Base-by-base conservation (phyloP, 2,329 filamentous ascomycete species). In the Botrytis cinerea region DNA sequence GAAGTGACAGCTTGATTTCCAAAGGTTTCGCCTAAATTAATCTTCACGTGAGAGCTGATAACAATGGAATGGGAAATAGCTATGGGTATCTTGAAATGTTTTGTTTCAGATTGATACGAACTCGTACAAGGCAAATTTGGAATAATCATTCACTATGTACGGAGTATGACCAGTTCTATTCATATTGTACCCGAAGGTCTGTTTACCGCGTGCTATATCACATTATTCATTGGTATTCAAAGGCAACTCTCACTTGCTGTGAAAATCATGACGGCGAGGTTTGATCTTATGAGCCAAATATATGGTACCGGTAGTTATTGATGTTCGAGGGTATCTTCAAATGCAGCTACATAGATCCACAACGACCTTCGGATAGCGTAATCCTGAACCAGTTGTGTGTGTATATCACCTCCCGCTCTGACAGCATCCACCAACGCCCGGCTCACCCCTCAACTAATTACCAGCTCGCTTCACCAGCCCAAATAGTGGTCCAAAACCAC, bases 31-130 rank as follows among this genome's bases (percentile, higher is more conserved):
- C 48, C 66, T 45, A 59, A 70, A 57, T 40, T 72, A 28, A 57
- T 66, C 45, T 59, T 43, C 64, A 71, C 61, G 69, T 63, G 70
- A 54, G 62, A 57, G 46, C 43, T 63, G 59, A 72, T 73, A 69
- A 69, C 35, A 57, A 32, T 22, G 57, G 35, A 61, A 54, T 54
- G 48, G 48, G 14, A 28, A 28, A 8, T 28, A 6, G 12, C n/a
- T 57, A 57, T 28, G 51, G n/a, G n/a, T 28, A 16, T 9, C 16
- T n/a, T 57, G 51, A 18, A 57, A 57, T 57, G 51, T 28, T 57
- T 57, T 18, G 51, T 57, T 57, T 57, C 51, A 57, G 14, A 57
- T 57, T 57, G 48, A 57, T 18, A 18, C n/a, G 51, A 18, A 28
- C n/a, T n/a, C 45, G 14, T 22, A 43, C 14, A 20, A 1, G 16